phyloP scores from a whole-genome alignment of 1,139 yeast species.

The Magnusiomyces sp. region DNA sequence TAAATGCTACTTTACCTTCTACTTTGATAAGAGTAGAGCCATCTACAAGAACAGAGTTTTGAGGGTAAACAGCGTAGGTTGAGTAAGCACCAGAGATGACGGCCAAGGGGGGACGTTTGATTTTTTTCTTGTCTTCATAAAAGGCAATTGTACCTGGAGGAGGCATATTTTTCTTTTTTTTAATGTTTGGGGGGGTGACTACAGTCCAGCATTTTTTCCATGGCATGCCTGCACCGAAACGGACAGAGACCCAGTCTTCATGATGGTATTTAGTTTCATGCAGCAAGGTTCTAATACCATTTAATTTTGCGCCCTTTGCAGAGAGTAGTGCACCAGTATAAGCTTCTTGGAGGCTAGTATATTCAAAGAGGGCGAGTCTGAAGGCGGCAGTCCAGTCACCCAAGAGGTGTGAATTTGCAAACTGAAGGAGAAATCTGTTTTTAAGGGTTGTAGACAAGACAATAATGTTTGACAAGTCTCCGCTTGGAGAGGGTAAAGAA shows the following conservation, averaged over 20 bases:
- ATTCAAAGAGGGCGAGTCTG: conserved; percentile 71
- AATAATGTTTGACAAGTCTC: conserved; percentile 64
- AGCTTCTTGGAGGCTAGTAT: conserved; percentile 78
- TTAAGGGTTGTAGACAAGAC: conserved; percentile 86
- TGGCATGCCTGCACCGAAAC: conserved; percentile 96
- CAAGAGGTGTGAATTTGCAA: conserved; percentile 36
- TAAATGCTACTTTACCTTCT: conserved; percentile 71
- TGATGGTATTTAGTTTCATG: conserved; percentile 80
- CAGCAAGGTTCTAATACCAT: conserved; percentile 77
- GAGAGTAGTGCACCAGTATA: conserved; percentile 90
- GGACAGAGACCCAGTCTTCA: conserved; percentile 90
- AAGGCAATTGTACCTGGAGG: conserved; percentile 34
- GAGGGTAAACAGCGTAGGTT: conserved; percentile 91
- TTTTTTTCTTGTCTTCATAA: conserved; percentile 35
- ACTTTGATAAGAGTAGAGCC: conserved; percentile 80
- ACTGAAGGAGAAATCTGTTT: conserved; percentile 76
- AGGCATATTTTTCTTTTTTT: conserved; percentile 37
- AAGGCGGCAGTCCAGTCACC: conserved; percentile 73
- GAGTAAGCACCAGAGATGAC: conserved; percentile 61
- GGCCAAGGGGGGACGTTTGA: conserved; percentile 74
- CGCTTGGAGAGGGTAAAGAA: conserved; percentile 52
- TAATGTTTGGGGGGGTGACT: conserved; percentile 55
- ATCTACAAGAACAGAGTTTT: conserved; percentile 69
- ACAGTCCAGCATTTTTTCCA: conserved; percentile 94
- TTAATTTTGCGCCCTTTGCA: conserved; percentile 75